Evolutionary conservation across 2,329 filamentous ascomycete genomes (phyloP).

Genomic region (Fusarium annulatum): DNA sequence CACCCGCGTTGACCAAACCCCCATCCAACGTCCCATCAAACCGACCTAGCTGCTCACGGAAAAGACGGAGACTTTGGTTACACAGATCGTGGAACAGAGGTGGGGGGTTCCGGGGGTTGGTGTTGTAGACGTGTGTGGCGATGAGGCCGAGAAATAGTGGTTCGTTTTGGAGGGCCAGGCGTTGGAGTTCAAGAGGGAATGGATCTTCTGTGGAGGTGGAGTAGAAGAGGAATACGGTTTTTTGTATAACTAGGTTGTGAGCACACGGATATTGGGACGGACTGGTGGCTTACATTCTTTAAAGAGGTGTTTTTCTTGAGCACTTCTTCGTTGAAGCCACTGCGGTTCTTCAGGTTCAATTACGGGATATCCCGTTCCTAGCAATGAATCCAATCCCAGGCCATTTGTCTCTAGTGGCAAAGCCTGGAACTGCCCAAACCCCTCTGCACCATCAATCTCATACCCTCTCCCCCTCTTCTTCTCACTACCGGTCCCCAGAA

Average conservation of each 20-base stretch:
- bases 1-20: slow-evolving; percentile 11
- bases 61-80: slow-evolving; percentile 22
- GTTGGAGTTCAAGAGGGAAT: slow-evolving; percentile 7
- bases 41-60: slow-evolving; percentile 9
- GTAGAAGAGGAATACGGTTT: slow-evolving; percentile 22
- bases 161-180: slow-evolving; percentile 9
- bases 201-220: slow-evolving; percentile 19
- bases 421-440: neutral
- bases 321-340: neutral
- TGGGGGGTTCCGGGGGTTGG: slow-evolving; percentile 6
- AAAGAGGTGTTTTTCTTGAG: slow-evolving; percentile 1
- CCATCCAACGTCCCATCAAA: slow-evolving; percentile 11
- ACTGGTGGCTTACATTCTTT: neutral
- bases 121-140: slow-evolving; percentile 23
- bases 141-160: slow-evolving; percentile 18
- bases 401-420: neutral
- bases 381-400: neutral
- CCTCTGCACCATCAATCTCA: neutral
- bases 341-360: neutral
- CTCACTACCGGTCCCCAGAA: neutral
- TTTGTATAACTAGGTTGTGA: slow-evolving; percentile 3
- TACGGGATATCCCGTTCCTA: neutral
- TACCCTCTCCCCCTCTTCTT: too few relatives aligned
- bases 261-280: fast-evolving
- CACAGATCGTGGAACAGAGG: slow-evolving; percentile 16